Evolutionary conservation across 2,329 filamentous ascomycete species (phyloP).

Genomic region (Raffaelea albimanens): DNA sequence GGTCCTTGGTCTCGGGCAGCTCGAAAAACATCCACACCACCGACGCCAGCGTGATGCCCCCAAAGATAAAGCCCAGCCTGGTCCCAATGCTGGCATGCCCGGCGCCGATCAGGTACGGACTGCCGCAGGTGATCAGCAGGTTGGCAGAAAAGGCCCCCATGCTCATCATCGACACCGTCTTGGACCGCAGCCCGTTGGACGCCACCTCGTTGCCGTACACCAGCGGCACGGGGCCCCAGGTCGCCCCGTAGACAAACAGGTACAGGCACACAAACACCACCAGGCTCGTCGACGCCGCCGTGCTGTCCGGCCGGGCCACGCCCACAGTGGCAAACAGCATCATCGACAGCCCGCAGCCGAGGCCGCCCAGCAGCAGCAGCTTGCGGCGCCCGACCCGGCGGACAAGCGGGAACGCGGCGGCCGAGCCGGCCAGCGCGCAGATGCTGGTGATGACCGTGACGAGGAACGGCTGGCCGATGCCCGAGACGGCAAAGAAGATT

Average conservation of each 20-base stretch:
- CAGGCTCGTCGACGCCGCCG: not conserved
- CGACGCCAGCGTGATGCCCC: no score
- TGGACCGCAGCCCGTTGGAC: slow-evolving; percentile 1
- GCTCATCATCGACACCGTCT: no score
- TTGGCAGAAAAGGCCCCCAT: no score
- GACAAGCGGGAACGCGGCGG: slow-evolving; percentile 13
- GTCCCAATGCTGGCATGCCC: no score
- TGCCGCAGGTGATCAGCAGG: no score
- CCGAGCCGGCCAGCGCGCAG: slow-evolving; percentile 41
- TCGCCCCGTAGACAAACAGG: not conserved
- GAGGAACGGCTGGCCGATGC: slow-evolving; percentile 42
- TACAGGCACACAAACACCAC: not conserved
- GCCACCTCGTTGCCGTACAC: slow-evolving; percentile 1
- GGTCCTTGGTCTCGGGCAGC: slow-evolving; percentile 41
- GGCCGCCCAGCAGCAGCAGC: not conserved
- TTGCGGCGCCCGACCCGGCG: not conserved
- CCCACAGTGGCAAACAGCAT: not conserved
- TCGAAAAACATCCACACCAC: slow-evolving; percentile 34
- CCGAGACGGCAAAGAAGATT: slow-evolving; percentile 51
- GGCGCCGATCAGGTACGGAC: no score
- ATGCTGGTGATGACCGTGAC: slow-evolving; percentile 44
- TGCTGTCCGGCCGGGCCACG: not conserved
- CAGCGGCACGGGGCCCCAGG: slow-evolving; percentile 3
- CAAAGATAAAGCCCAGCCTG: no score
- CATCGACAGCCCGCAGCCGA: not conserved